Conservation (phyloP, 345 rosid genomes). For the Theobroma cacao region DNA sequence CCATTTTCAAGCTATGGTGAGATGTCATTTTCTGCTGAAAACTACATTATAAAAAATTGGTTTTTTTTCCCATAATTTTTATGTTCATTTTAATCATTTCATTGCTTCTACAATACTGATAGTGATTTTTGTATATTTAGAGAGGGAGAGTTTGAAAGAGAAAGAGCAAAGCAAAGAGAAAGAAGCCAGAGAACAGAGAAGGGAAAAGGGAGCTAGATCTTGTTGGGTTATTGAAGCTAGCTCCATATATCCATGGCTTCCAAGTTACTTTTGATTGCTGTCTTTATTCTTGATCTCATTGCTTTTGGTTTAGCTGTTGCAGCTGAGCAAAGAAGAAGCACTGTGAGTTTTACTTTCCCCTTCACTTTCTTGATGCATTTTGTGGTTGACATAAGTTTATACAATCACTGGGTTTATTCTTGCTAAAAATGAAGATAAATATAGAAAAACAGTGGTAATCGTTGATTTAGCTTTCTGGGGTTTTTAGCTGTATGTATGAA, state of each 20-base stretch:
- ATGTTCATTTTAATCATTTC: neutral
- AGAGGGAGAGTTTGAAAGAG: slow-evolving; percentile 13
- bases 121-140: slow-evolving; percentile 17
- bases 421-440: neutral
- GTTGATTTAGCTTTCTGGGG: slow-evolving; percentile 5
- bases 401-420: slow-evolving; percentile 16
- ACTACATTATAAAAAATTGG: neutral
- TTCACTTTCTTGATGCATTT: neutral
- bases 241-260: slow-evolving; percentile 60
- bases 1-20: slow-evolving; percentile 33
- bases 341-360: slow-evolving; percentile 43
- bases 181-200: slow-evolving; percentile 4
- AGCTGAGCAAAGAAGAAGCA: slow-evolving; percentile 96
- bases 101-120: slow-evolving; percentile 8
- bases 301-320: slow-evolving; percentile 95
- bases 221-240: slow-evolving; percentile 25
- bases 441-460: neutral
- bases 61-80: neutral
- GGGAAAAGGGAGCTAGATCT: slow-evolving; percentile 29
- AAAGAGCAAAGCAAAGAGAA: slow-evolving; percentile 2
- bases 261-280: slow-evolving; percentile 60
- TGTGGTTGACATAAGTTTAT: neutral
- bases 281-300: slow-evolving; percentile 73
- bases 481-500: neutral
- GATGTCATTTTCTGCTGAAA: slow-evolving; percentile 41